Base-by-base conservation (phyloP, 208 protist species). In the Acanthamoeba healyi region DNA sequence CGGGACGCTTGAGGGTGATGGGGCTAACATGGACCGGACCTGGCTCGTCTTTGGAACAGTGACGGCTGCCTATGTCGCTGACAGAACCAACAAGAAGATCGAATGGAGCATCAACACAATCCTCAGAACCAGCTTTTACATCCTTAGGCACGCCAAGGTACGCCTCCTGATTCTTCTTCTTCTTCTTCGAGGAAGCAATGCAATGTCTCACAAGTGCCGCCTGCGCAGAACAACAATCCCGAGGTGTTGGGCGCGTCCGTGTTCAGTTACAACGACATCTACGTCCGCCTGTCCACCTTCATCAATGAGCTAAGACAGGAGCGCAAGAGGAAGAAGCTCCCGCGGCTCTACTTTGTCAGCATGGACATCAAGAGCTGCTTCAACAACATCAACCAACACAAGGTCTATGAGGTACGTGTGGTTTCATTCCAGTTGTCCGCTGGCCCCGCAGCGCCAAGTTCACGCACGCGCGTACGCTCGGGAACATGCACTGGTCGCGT, bases 181-280 rank as follows among this genome's bases (percentile, higher is more conserved):
- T 46, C n/a, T 49, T 46, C 0, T 49, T 58, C 26, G 26, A 12
- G 26, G 3, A 49, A 12, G 26, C 22, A 17, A 19, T 56, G 4
- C 19, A 6, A 58, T 63, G 10, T 38, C 2, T 58, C 19, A 17
- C 26, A 22, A 7, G 51, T 58, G 44, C 44, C 12, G 9, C 44
- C 44, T 12, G 14, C n/a, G 51, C 63, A 92, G 86, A 15, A 49
- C 58, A 74, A 74, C 26, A 92, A 74, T 29, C 86, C 86, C 7
- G 63, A 67, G 9, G 26, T 92, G 67, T 34, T 94, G 24, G 89
- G 89, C 22, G 63, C 67, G 12, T 94, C 89, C 17, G 89, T 94
- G 42, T 94, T 94, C 49, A 94, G 89, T n/a, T 94, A 94, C 51
- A 94, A 94, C 72, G 89, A 94, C 42, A 44, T 65, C 32, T 94